Percentiles rank a stretch among this genome's conserved stretches.
These are phyloP conservation scores for Rhodotorula sp. DNA, from an alignment of 1,284 basidiomycete genomes.

Conservation along the genomic window DNA sequence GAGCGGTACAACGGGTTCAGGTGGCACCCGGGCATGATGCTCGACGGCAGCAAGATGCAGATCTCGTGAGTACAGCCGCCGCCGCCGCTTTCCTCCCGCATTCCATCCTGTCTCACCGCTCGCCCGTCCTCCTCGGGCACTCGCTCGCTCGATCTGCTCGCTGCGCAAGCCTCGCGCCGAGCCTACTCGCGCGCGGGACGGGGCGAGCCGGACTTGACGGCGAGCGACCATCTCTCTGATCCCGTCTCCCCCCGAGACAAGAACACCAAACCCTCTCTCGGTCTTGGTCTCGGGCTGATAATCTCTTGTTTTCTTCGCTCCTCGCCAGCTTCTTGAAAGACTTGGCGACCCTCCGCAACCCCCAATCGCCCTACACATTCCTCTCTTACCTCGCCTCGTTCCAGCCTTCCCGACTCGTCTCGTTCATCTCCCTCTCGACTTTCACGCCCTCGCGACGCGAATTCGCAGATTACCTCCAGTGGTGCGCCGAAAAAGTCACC, in stretches of 20 bases:
- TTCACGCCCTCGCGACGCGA: conserved; percentile 54
- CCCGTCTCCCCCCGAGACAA: too few species aligned
- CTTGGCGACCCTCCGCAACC: conserved; percentile 60
- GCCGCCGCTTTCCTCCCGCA: too few species aligned
- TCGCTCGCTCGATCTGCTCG: too few species aligned
- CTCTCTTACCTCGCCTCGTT: conserved; percentile 58
- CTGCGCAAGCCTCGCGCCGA: too few species aligned
- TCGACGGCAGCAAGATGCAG: conserved; percentile 62
- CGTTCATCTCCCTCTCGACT: conserved; percentile 53
- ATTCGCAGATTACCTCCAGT: conserved; percentile 60
- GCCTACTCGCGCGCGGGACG: too few species aligned
- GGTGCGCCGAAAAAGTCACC: conserved; percentile 53
- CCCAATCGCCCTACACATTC: conserved; percentile 61
- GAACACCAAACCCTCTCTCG: not conserved
- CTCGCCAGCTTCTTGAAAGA: conserved; percentile 59
- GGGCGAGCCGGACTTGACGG: not conserved
- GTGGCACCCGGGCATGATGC: conserved; percentile 61
- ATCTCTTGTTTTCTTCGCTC: not conserved
- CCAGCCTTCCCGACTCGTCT: conserved; percentile 55
- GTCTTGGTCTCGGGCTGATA: not conserved
- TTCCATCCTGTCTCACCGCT: not conserved
- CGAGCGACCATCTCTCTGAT: not conserved
- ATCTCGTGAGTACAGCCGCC: conserved; percentile 49
- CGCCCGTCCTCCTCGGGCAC: not conserved
- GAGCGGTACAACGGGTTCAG: conserved; percentile 51